Evolutionary conservation across 768 basidiomycete genomes (phyloP), one percentile per base, ranked within the genome.

Genomic region (Pulveroboletus sp.): DNA sequence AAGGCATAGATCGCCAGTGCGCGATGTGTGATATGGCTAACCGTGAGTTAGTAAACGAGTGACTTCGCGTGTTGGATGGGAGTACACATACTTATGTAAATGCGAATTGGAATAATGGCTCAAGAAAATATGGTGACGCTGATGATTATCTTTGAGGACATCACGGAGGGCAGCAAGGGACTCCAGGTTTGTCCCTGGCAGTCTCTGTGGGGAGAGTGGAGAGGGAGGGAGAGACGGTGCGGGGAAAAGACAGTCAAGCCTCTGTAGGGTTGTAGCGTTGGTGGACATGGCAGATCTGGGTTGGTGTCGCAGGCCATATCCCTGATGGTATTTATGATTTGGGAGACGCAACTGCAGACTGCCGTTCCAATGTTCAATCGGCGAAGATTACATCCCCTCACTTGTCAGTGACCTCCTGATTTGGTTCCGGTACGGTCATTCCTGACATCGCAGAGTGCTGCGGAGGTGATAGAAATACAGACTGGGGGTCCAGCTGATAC

Each of bases 81-180:
- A 8, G 12, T 1, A 9, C 14, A 62, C 73, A 11, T 52, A 80
- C 81, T 82, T 81, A 68, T 82, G 81, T 49, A 77, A 76, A 0
- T 67, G 54, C 28, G 39, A 50, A n/a, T n/a, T n/a, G n/a, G n/a
- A n/a, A 17, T 76, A 58, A 46, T 80, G n/a, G n/a, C n/a, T 75
- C 58, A 75, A 73, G 61, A 76, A 83, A 10, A 75, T 69, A 46
- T 83, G 79, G 59, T 70, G 68, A 41, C 65, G 71, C 28, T 64
- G 61, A 42, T 80, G 74, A 47, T 79, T 78, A 5, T 80, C 77
- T 50, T 73, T 75, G 42, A 82, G 64, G 8, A 72, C 49, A 6
- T 63, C 64, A 50, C 30, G 55, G 35, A 45, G 69, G n/a, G 59
- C 51, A n/a, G 42, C 40, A 17, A 67, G 56, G 1, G 67, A 56